Percentiles rank a stretch among this genome's conserved stretches.
Conservation (phyloP, 148 eudicot genomes). For the Camellia granthamiana region DNA sequence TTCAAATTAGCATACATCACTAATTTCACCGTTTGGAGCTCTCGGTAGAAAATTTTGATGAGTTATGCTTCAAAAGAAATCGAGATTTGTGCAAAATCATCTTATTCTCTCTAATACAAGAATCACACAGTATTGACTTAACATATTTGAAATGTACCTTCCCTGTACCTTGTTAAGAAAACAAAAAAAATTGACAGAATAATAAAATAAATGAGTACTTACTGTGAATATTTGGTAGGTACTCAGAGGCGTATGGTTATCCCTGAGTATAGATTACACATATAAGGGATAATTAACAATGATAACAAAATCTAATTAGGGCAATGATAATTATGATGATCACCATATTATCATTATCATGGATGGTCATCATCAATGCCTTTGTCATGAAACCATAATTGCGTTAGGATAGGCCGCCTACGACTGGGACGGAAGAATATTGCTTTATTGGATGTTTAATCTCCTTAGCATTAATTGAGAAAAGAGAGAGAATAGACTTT, state of each 20-base stretch:
- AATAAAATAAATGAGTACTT: neutral
- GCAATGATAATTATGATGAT: slow-evolving; percentile 3
- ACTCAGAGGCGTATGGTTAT: neutral
- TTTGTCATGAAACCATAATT: neutral
- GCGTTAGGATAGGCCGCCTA: neutral
- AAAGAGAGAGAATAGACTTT: neutral
- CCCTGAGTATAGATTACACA: neutral
- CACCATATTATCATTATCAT: neutral
- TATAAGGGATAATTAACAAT: neutral
- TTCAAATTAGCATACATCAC: too few species aligned
- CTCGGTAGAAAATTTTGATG: too few species aligned
- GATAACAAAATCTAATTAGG: slow-evolving; percentile 6
- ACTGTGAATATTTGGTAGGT: neutral
- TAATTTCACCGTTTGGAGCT: too few species aligned
- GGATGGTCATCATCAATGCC: neutral
- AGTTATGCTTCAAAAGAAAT: too few species aligned
- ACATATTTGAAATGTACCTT: neutral
- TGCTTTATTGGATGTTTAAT: slow-evolving; percentile 6
- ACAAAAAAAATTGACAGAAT: neutral
- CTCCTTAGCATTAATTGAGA: neutral
- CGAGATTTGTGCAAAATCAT: too few species aligned
- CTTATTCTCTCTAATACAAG: too few species aligned
- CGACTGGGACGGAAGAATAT: neutral
- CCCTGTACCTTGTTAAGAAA: neutral
- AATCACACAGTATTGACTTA: too few species aligned